Base-by-base conservation (phyloP, 2,329 filamentous ascomycete genomes). In the Cladophialophora yegresii region DNA sequence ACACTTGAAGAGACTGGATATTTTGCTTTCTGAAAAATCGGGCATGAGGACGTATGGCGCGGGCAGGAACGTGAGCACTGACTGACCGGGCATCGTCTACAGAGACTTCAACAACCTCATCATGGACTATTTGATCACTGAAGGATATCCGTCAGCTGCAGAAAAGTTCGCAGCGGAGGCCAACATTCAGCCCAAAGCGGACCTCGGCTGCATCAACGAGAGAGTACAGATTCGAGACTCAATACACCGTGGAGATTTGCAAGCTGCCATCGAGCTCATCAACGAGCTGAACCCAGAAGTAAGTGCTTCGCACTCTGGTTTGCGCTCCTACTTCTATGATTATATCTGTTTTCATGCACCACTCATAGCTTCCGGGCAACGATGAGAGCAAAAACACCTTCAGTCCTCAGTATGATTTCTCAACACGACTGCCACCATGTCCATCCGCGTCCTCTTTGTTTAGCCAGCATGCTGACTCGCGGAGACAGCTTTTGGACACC, bases 281-380 rank as follows among this genome's bases (percentile, higher is more conserved):
- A 98, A 98, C 75, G 91, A 96, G 70, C 81, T 96, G 36, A 91
- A 96, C 71, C 90, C 92, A 71, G 88, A 95, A 85, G 95, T 99
- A 87, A 79, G 90, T 77, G 57, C 26, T 57, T 47, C 43, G n/a
- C 30, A 36, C 40, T 22, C 13, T 22, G 4, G 8, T 54, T 28
- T 51, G 20, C 12, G 8, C 1, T 33, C 10, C 43, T 71, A 65
- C 81, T 85, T 84, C 85, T 79, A 93, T 95, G 95, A 99, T 99
- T 96, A 96, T 83, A 91, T 83, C 85, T 84, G 89, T 84, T 93
- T 87, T 96, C 93, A 99, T 99, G 95, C 95, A 99, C 95, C 95
- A 99, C 95, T 92, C 95, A 92, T 95, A 98, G 83, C 83, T 84
- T 87, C 87, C 85, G 83, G 83, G 88, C 86, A 80, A 86, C 95